Conservation (phyloP, 1,284 basidiomycete species). For the Coniferiporia weirii region DNA sequence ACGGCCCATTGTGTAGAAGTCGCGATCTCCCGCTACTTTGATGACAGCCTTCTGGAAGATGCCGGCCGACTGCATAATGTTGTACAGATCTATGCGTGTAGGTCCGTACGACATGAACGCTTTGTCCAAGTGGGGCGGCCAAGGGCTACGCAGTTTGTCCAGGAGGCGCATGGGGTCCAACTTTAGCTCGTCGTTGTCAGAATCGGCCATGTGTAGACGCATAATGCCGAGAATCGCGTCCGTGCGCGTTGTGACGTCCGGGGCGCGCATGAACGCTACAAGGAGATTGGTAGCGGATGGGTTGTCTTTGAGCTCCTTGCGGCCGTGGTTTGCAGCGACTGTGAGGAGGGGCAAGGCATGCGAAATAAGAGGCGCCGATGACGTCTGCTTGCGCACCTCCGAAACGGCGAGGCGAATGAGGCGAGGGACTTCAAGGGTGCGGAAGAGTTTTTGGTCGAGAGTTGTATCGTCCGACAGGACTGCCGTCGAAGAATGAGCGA, state of each 20-base stretch:
- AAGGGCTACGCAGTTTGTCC: conserved; percentile 25
- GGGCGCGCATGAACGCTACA: conserved; percentile 47
- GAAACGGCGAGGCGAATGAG: conserved; percentile 40
- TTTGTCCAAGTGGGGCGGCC: conserved; percentile 43
- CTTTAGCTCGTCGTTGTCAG: conserved; percentile 38
- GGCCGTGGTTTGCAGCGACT: conserved; percentile 37
- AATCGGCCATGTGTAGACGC: conserved; percentile 38
- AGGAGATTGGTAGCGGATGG: conserved; percentile 43
- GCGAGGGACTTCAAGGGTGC: conserved; percentile 39
- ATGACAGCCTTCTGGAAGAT: conserved; percentile 53
- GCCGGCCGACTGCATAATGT: conserved; percentile 33
- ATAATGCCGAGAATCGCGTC: conserved; percentile 47
- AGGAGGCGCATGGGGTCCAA: conserved; percentile 37
- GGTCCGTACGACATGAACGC: conserved; percentile 45
- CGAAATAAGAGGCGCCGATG: conserved; percentile 39
- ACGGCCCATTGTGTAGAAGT: conserved; percentile 47
- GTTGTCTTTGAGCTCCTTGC: conserved; percentile 37
- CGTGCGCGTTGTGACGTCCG: conserved; percentile 46
- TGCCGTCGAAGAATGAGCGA: conserved; percentile 48
- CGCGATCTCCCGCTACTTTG: conserved; percentile 35
- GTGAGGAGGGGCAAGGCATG: conserved; percentile 48
- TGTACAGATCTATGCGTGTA: conserved; percentile 24
- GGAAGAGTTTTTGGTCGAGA: conserved; percentile 32
- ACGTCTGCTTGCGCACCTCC: conserved; percentile 40
- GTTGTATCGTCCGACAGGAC: conserved; percentile 37